Base-by-base conservation (phyloP, 805 yeast genomes). In the Saccharomycopsis guyanensis region DNA sequence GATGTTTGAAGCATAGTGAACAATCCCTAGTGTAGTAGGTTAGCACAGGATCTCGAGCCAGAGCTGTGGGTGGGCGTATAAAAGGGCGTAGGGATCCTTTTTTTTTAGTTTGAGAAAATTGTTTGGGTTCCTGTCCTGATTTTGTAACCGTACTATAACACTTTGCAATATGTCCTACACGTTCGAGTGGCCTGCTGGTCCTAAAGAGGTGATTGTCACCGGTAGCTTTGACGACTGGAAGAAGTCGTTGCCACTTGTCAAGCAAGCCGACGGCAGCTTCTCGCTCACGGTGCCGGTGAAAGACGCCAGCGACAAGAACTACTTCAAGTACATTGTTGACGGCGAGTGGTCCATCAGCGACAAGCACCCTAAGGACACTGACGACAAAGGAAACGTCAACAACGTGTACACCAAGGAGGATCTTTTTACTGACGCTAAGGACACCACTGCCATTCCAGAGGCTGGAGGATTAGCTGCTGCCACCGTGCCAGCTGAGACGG, bases 211-310 rank as follows among this genome's bases (percentile, higher is more conserved):
- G 48, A 68, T 76, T 54, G 75, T 82, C 43, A 82, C 88, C 18
- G 89, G 89, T 51, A 71, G 78, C 44, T 80, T 81, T 57, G 86
- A 80, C 57, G 67, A 76, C 56, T 82, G 89, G 89, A 57, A 72
- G 40, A 75, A 80, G 50, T 60, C 78, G 1, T 63, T 78, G 44
- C 80, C 78, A 16, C 64, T 82, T 50, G 84, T 79, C 38, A 75
- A 80, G 57, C 73, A 73, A 48, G 62, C 73, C 6, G 76, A 72
- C 55, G 85, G 83, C 18, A 71, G 76, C n/a, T 80, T 80, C 56
- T 72, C 72, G 45, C 63, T 80, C 44, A 69, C 79, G 2, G 68
- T 78, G 44, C 86, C 86, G 19, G 66, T 79, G 43, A 53, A 55
- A 16, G 54, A 57, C 18, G 52, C 58, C 15, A 64, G 61, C 12